Percentiles rank a stretch among this genome's conserved stretches.
phyloP scores from a whole-genome alignment of 1,284 basidiomycete genomes.

The Porogramme epimiltina region DNA sequence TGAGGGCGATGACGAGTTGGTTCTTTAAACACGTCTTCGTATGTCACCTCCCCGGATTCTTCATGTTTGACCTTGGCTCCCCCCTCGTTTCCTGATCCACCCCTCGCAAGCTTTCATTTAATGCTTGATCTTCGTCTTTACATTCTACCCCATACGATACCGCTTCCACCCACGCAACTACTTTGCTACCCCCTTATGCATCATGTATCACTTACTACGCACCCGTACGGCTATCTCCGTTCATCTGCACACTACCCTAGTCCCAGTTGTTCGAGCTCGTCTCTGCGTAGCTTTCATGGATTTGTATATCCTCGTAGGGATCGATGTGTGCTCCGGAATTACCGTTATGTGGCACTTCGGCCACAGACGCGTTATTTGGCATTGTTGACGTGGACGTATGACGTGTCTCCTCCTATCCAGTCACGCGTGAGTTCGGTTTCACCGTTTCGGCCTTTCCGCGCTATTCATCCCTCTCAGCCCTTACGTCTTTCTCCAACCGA shows the following conservation, averaged over 20 bases:
- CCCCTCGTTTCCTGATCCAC: neutral
- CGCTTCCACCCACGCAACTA: neutral
- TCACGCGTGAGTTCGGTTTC: too few relatives aligned
- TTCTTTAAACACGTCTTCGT: slow-evolving; percentile 1
- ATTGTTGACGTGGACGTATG: slow-evolving; percentile 17
- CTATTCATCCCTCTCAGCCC: too few relatives aligned
- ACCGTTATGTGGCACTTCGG: neutral
- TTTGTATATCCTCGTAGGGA: slow-evolving; percentile 8
- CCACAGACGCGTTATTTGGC: slow-evolving; percentile 19
- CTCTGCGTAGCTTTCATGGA: slow-evolving; percentile 6
- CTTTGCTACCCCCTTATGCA: neutral
- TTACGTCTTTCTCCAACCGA: neutral
- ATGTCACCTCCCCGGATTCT: neutral
- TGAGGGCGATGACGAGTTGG: slow-evolving; percentile 15
- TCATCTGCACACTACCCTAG: neutral
- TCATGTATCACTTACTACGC: too few relatives aligned
- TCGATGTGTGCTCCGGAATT: too few relatives aligned
- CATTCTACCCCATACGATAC: neutral
- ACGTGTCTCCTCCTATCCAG: too few relatives aligned
- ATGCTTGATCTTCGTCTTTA: neutral
- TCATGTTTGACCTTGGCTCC: slow-evolving; percentile 5
- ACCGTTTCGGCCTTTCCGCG: neutral
- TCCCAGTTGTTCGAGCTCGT: neutral
- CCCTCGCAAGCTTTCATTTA: neutral
- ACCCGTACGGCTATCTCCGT: neutral